Percentiles rank a stretch among this genome's conserved stretches.
These are phyloP conservation scores for Botryotinia narcissicola DNA, from an alignment of 2,329 filamentous ascomycete species.

Conservation along the genomic window DNA sequence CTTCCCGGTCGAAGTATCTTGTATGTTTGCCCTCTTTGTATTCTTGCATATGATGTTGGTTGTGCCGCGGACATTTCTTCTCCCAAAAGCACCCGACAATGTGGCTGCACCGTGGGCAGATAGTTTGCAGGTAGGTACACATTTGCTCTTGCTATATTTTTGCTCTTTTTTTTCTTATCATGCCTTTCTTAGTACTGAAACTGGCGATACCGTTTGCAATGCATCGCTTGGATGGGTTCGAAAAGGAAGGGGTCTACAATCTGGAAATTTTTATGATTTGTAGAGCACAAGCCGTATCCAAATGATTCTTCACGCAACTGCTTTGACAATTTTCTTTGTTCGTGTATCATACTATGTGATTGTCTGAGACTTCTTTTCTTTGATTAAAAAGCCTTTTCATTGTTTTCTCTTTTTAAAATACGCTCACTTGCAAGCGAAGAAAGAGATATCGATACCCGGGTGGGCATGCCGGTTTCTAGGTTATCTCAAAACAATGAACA, in stretches of 20 bases:
- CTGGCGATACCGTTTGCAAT: neutral
- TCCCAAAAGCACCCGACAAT: conserved; percentile 2
- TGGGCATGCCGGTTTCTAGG: neutral
- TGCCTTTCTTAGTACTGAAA: neutral
- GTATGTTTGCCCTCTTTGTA: neutral
- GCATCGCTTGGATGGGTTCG: neutral
- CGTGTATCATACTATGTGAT: neutral
- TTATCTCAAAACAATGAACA: neutral
- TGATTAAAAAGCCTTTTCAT: neutral
- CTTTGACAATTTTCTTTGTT: conserved; percentile 9
- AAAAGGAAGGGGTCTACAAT: neutral
- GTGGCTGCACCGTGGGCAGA: neutral
- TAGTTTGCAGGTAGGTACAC: conserved; percentile 12
- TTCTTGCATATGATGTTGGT: conserved; percentile 10
- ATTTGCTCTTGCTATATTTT: neutral
- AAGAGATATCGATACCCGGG: neutral
- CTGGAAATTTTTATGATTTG: neutral
- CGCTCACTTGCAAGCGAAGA: neutral
- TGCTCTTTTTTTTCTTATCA: neutral
- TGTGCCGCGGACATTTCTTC: neutral
- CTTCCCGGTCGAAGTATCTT: neutral
- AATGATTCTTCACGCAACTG: neutral
- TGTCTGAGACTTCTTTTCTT: conserved; percentile 10
- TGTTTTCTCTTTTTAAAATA: neutral
- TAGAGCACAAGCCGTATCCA: neutral